A percentile compares a stretch with the other conserved stretches of the same genome.
Conservation (phyloP, 345 rosid species). For the Eucalyptus sideroxylon region DNA sequence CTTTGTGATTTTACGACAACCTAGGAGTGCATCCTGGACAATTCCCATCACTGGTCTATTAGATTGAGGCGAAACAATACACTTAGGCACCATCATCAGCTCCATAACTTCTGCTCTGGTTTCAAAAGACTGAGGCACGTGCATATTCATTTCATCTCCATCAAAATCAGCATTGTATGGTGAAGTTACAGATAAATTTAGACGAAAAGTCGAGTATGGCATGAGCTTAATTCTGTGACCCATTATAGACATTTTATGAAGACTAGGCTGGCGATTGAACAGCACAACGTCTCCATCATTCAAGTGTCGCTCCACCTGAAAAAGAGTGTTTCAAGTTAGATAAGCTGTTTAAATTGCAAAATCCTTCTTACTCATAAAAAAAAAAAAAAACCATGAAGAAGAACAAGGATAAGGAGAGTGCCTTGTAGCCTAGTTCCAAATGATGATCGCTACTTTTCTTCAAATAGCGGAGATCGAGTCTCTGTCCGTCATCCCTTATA, state of each 20-base stretch:
- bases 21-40: constrained; percentile 93
- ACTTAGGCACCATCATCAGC: constrained; percentile 98
- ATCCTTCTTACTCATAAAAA: neutral
- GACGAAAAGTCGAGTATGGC: constrained; percentile 92
- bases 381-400: neutral
- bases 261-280: constrained; percentile 95
- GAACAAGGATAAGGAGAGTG: neutral
- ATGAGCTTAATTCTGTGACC: constrained; percentile 93
- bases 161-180: constrained; percentile 99
- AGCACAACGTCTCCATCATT: constrained; percentile 87
- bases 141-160: constrained; percentile 99
- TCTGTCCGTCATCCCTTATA: constrained; percentile 96
- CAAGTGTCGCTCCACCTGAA: constrained; percentile 93
- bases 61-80: constrained; percentile 93
- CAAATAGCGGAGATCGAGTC: constrained; percentile 94
- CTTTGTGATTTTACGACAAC: constrained; percentile 94
- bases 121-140: constrained; percentile 91
- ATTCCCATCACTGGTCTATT: constrained; percentile 99
- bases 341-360: neutral
- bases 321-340: neutral
- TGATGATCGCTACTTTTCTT: constrained; percentile 99
- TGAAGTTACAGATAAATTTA: constrained; percentile 89
- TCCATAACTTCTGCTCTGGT: constrained; percentile 95
- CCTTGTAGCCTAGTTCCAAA: constrained; percentile 97
- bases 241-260: constrained; percentile 98